Evolutionary conservation across 345 rosid species (phyloP), one percentile per base, ranked within the genome.

Genomic region (Acer negundo): DNA sequence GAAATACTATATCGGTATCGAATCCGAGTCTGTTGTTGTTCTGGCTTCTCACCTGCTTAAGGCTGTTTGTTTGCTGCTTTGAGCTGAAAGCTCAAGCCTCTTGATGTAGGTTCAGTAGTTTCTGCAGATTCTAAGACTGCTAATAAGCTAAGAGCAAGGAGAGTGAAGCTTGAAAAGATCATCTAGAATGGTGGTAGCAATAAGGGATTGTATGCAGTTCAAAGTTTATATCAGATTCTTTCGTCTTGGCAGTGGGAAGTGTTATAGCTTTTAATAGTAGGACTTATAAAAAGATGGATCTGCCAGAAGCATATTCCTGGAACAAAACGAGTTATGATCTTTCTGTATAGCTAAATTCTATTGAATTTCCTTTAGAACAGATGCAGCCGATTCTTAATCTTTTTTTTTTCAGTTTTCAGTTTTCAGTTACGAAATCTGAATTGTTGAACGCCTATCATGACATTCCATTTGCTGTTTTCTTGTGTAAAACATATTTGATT

Each of bases 401-500:
- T 10, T 22, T 23, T 56, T 40, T 16, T 6, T 61, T 35, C 23
- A 42, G 49, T 73, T n/a, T n/a, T n/a, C n/a, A n/a, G n/a, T n/a
- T 9, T 59, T 35, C 23, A 42, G 49, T 73, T 9, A 15, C n/a
- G 76, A 17, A 73, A 62, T 73, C 8, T 24, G 42, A 73, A 62
- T 46, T 42, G 58, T 73, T 10, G 8, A 12, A 51, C 6, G 47
- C 66, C 22, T n/a, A 61, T 3, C 19, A 61, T 9, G 3, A 38
- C 28, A 44, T 26, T 42, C 40, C 20, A 31, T 17, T 72, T 77
- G 59, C 28, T 24, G 44, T 28, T 69, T 84, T 76, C 68, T 17
- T 70, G 70, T 74, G 80, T 75, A 71, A 78, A 74, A 82, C 63
- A 16, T 65, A 44, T 83, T 72, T 82, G 84, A 85, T 85, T 63